A percentile compares a stretch with the other conserved stretches of the same genome.
These are phyloP conservation scores for Psilocybe azurescens DNA, from an alignment of 768 basidiomycete species.

Conservation along the genomic window DNA sequence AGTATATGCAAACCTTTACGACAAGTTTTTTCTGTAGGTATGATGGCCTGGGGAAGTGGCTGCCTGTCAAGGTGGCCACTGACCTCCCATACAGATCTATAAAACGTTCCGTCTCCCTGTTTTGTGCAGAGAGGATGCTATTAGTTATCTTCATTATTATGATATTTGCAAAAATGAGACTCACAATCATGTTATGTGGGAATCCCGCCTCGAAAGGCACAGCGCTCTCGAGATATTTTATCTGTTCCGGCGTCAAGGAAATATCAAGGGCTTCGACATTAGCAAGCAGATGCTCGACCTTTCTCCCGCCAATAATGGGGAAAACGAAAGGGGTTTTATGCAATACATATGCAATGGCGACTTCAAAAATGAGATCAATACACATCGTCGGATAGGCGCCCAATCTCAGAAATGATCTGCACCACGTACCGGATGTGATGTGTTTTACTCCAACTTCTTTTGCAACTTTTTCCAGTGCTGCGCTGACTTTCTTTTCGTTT, in stretches of 20 bases:
- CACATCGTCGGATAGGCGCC: background rate
- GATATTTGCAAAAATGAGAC: conserved; percentile 14
- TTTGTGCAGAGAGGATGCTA: background rate
- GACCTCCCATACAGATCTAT: conserved; percentile 14
- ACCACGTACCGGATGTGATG: conserved; percentile 47
- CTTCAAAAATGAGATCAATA: conserved; percentile 27
- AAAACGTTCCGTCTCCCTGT: conserved; percentile 20
- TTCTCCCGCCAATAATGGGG: conserved; percentile 57
- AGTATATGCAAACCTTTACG: too few relatives aligned
- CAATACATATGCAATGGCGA: conserved; percentile 60
- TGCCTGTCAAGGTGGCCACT: conserved; percentile 20
- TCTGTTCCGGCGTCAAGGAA: conserved; percentile 47
- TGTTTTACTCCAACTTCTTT: conserved; percentile 51
- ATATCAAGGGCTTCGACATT: conserved; percentile 60
- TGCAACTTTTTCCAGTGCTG: conserved; percentile 55
- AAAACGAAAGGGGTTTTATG: conserved; percentile 61
- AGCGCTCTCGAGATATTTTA: conserved; percentile 47
- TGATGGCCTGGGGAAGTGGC: conserved; percentile 14
- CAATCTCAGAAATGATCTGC: conserved; percentile 10
- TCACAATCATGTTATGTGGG: conserved; percentile 39
- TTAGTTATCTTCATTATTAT: background rate
- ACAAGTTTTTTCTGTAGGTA: background rate
- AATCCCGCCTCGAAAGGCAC: conserved; percentile 55
- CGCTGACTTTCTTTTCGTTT: conserved; percentile 44
- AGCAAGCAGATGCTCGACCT: conserved; percentile 54